A percentile compares a stretch with the other conserved stretches of the same genome.
phyloP scores from a whole-genome alignment of 1,284 basidiomycete species.

The Caloboletus inedulis region DNA sequence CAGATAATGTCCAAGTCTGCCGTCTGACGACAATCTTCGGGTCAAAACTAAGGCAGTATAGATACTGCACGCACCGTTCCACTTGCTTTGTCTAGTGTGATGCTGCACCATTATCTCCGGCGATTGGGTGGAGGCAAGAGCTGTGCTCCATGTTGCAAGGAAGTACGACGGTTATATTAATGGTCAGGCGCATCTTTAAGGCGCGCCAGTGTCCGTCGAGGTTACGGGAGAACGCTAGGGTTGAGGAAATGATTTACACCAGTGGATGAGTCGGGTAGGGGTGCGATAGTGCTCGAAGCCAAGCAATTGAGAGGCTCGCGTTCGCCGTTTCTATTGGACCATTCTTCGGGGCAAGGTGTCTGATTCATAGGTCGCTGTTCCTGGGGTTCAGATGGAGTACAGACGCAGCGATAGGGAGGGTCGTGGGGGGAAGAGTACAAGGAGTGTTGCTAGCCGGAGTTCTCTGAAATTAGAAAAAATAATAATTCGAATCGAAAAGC shows the following conservation, averaged over 20 bases:
- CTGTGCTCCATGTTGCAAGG: conserved; percentile 13
- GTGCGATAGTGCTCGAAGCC: conserved; percentile 11
- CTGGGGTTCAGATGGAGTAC: conserved; percentile 9
- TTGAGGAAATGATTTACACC: conserved; percentile 3
- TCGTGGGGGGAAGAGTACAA: conserved; percentile 31
- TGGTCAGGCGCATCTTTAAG: conserved; percentile 10
- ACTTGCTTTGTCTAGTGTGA: conserved; percentile 4
- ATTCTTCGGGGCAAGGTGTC: conserved; percentile 4
- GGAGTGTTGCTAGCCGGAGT: conserved; percentile 32
- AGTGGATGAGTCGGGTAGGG: not conserved
- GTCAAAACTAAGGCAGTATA: not conserved
- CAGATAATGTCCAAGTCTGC: conserved; percentile 8
- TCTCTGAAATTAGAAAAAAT: conserved; percentile 31
- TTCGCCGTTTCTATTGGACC: conserved; percentile 2
- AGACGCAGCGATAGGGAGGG: conserved; percentile 8
- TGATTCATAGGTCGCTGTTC: not conserved
- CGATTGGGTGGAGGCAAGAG: conserved; percentile 25
- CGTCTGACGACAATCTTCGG: not conserved
- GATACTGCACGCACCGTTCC: conserved; percentile 13
- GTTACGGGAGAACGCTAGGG: conserved; percentile 1
- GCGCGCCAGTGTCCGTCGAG: conserved; percentile 3
- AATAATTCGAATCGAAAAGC: conserved; percentile 33
- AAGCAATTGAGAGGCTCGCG: not conserved
- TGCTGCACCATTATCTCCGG: conserved; percentile 12
- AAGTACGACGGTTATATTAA: conserved; percentile 28